These are phyloP conservation scores for Chlamydomonas sp. DNA, from an alignment of 139 green algal species.

Conservation along the genomic window DNA sequence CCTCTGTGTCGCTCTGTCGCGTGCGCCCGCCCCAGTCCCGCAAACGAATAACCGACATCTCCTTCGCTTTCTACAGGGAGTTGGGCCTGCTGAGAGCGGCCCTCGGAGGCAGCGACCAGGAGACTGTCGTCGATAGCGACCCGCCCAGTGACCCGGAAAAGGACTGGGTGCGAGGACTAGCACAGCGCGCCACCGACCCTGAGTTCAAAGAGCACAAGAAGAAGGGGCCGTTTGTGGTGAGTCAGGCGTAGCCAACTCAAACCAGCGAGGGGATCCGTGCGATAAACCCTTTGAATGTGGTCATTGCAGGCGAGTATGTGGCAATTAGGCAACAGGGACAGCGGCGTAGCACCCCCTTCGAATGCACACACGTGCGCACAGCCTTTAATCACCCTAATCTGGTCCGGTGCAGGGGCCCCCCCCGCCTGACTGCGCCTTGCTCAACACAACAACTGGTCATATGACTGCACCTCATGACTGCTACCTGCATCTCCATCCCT, in stretches of 20 bases:
- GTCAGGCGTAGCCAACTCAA: not conserved
- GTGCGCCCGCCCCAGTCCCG: not conserved
- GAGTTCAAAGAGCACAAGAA: constrained; percentile 37
- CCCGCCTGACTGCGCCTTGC: not conserved
- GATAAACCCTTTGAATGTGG: too few relatives aligned
- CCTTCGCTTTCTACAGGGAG: constrained; percentile 7
- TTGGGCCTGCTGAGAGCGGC: constrained; percentile 9
- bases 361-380: too few relatives aligned
- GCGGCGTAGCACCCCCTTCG: not conserved
- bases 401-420: too few relatives aligned
- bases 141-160: not conserved
- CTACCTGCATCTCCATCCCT: not conserved
- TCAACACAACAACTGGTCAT: not conserved
- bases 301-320: too few relatives aligned
- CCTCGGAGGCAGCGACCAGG: constrained; percentile 8
- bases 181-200: constrained; percentile 42
- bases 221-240: constrained; percentile 49
- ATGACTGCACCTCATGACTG: not conserved
- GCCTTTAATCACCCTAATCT: not conserved
- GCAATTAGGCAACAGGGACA: not conserved
- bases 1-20: too few relatives aligned
- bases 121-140: constrained; percentile 28
- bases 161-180: constrained; percentile 28
- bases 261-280: too few relatives aligned
- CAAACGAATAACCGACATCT: not conserved